Base-by-base conservation (phyloP, 2,329 filamentous ascomycete genomes). In the Aspergillus piperis region DNA sequence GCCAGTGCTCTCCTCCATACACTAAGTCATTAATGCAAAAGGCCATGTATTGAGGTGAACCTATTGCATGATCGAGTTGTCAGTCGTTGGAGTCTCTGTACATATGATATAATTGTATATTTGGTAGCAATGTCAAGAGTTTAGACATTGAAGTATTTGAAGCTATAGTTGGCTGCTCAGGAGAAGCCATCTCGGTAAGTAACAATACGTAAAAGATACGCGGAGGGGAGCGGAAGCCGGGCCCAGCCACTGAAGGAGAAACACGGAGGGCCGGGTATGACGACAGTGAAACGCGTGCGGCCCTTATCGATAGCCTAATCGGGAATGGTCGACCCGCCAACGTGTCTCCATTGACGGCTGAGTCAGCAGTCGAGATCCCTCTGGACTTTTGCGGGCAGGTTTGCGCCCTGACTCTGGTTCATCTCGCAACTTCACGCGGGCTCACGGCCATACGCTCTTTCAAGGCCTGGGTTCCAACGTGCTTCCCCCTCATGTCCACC, bases 291-390 rank as follows among this genome's bases (percentile, higher is more conserved):
- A 52, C 30, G 54, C 48, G 51, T 59, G 55, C 25, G 21, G 42
- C 17, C 52, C 64, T 66, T 66, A 67, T 68, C 64, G 62, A 70
- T 65, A 62, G 47, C 64, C 64, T 3, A 57, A 68, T 55, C 5
- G 2, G 64, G 62, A 59, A 68, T 68, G 64, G 58, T 48, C 23
- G 52, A 54, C 57, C 62, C 62, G 58, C 57, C 56, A 53, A 27
- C 60, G 65, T 64, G 64, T 63, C 44, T 56, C 54, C 58, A 61
- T 57, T 50, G 58, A 59, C 54, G 54, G 69, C 66, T 74, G 71
- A 75, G 55, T 75, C 68, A 73, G 66, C 70, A 55, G 41, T 65
- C 63, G 63, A 65, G 65, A 68, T 68, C 58, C 54, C 55, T 65
- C 63, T 66, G 56, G 70, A 66, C 58, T 60, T 66, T 62, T 61